A percentile compares a stretch with the other conserved stretches of the same genome.
These are phyloP conservation scores for Hygrophila difformis DNA, from an alignment of 257 asterid species.

Conservation along the genomic window DNA sequence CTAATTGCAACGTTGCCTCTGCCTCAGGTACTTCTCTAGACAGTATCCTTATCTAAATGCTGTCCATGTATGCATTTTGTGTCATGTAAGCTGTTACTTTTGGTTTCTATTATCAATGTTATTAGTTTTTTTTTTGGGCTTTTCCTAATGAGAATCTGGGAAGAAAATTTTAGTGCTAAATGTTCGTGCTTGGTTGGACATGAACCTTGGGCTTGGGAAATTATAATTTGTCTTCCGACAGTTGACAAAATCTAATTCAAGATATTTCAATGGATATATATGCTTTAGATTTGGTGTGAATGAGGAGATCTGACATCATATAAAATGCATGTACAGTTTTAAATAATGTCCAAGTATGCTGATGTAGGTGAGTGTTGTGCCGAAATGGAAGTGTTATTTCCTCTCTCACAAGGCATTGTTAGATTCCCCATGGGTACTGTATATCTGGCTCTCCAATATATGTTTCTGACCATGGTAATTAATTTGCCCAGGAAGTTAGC, in stretches of 20 bases:
- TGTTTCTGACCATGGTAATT: no score
- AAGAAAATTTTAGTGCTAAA: no score
- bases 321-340: background rate
- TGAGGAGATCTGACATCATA: background rate
- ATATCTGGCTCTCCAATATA: no score
- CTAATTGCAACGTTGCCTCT: conserved; percentile 82
- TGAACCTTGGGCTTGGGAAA: background rate
- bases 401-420: no score
- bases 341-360: background rate
- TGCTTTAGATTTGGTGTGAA: background rate
- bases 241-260: background rate
- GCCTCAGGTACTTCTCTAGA: conserved; percentile 65
- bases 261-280: background rate
- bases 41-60: background rate
- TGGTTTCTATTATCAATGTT: no score
- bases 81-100: background rate
- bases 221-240: background rate
- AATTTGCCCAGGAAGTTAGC: no score
- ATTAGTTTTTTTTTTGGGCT: background rate
- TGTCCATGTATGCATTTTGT: background rate
- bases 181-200: background rate
- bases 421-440: no score
- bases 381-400: background rate
- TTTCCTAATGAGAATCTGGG: conserved; percentile 7
- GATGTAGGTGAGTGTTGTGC: background rate